Evolutionary conservation across 176 grass and related monocot species (phyloP).

Genomic region (Metroxylon sagu): DNA sequence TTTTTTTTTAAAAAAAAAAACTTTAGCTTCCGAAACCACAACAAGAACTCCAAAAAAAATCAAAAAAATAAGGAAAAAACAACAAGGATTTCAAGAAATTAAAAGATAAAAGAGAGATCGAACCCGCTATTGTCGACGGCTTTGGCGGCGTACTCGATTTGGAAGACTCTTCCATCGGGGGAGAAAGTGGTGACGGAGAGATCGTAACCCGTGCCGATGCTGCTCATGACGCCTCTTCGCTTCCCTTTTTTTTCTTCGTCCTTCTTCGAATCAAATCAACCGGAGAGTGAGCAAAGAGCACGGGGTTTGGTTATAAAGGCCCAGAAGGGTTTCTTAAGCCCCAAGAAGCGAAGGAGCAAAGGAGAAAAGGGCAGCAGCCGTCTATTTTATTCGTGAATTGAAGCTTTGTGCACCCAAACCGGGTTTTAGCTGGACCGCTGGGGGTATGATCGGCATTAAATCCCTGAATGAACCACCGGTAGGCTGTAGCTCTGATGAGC

Average conservation of each 20-base stretch:
- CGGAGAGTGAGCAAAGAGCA: slow-evolving; percentile 1
- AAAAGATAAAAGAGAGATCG: slow-evolving; percentile 5
- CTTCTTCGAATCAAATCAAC: not conserved
- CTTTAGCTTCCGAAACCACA: slow-evolving; percentile 3
- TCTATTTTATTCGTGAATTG: too few relatives aligned
- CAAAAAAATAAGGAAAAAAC: not conserved
- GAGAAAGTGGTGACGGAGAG: slow-evolving; percentile 88
- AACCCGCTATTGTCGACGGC: slow-evolving; percentile 93
- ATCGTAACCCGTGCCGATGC: slow-evolving; percentile 91
- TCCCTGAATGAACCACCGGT: too few relatives aligned
- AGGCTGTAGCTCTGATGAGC: too few relatives aligned
- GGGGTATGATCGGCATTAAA: too few relatives aligned
- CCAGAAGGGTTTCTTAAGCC: slow-evolving; percentile 27
- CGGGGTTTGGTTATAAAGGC: slow-evolving; percentile 5
- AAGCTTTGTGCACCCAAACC: too few relatives aligned
- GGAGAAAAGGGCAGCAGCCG: not conserved
- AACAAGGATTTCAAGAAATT: not conserved
- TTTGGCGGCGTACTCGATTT: slow-evolving; percentile 85
- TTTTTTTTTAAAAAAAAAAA: not conserved
- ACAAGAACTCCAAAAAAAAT: not conserved
- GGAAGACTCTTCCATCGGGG: slow-evolving; percentile 76
- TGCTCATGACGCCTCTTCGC: slow-evolving; percentile 41
- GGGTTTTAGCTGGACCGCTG: too few relatives aligned
- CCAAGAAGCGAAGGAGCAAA: slow-evolving; percentile 20
- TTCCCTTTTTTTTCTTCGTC: not conserved